These are phyloP conservation scores for Metschnikowia henanensis DNA, from an alignment of 805 yeast species.

Conservation along the genomic window DNA sequence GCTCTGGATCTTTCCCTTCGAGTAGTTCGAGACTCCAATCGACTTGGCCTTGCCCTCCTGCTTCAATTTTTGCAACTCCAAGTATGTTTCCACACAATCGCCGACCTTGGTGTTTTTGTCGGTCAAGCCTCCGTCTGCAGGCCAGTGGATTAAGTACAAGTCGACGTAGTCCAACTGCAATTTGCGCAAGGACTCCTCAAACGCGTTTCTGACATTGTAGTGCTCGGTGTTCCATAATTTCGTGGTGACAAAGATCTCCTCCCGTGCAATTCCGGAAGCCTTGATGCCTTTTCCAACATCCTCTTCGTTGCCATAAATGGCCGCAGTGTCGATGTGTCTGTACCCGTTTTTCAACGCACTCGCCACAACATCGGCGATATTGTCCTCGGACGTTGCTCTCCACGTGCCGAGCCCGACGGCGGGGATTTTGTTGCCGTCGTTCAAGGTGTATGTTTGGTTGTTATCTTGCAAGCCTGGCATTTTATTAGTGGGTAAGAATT, in stretches of 20 bases:
- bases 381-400: constrained; percentile 47
- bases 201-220: constrained; percentile 50
- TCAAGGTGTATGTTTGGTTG: constrained; percentile 25
- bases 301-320: constrained; percentile 58
- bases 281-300: constrained; percentile 56
- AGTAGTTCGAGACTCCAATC: constrained; percentile 78
- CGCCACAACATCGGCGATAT: constrained; percentile 56
- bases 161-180: constrained; percentile 77
- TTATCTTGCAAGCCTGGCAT: not conserved
- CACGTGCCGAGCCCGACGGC: constrained; percentile 77
- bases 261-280: constrained; percentile 62
- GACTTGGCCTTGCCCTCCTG: constrained; percentile 54
- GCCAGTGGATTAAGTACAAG: constrained; percentile 83
- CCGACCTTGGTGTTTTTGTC: constrained; percentile 36
- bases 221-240: constrained; percentile 63
- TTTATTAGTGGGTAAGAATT: no score
- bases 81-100: constrained; percentile 55
- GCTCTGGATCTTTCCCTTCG: constrained; percentile 49
- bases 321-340: constrained; percentile 53
- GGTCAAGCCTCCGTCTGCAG: constrained; percentile 53
- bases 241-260: constrained; percentile 68
- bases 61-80: constrained; percentile 58
- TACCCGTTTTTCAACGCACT: constrained; percentile 57
- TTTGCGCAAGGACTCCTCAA: constrained; percentile 58
- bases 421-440: constrained; percentile 61